Base-by-base conservation (phyloP, 176 grass and related monocot genomes). In the Calamus simplicifolius region DNA sequence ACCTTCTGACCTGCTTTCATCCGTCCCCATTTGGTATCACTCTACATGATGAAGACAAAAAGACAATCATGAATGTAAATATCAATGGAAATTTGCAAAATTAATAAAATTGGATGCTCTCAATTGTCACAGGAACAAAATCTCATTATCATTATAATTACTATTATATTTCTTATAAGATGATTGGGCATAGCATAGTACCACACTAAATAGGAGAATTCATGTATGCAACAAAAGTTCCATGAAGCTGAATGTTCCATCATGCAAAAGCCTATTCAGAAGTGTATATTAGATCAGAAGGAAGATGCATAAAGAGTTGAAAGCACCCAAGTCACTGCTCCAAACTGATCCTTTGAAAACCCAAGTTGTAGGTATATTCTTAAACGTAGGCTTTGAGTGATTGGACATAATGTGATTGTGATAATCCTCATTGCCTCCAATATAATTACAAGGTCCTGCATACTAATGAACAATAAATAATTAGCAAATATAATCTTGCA, bases 361-460 rank as follows among this genome's bases (percentile, higher is more conserved):
- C 92, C 92, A 73, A 97, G 87, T 66, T 97, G 92, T 49, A 70
- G 60, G 64, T 90, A 85, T 69, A 97, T 97, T 69, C 81, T 78
- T 53, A 67, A 75, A 27, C 74, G 91, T 61, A 97, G 72, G 82
- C 92, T 91, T 58, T 87, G 92, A 59, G 83, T 61, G 30, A 97
- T 68, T 19, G 92, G 92, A 82, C 77, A 85, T 63, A 97, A 17
- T 10, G 87, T 72, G 59, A 90, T 80, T 16, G 92, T 83, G 76
- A 91, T 88, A 75, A 97, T 97, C 72, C 92, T 97, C 84, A 91
- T 73, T 53, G 84, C 55, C 69, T 97, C 92, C 65, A 96, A 64
- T 80, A 97, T 90, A 71, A 88, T 73, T 16, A 91, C 87, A 77
- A 97, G 92, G 69, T 97, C 92, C 92, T 97, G 78, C 23, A 76